Conservation (phyloP, 345 rosid genomes). For the Geranium brycei region DNA sequence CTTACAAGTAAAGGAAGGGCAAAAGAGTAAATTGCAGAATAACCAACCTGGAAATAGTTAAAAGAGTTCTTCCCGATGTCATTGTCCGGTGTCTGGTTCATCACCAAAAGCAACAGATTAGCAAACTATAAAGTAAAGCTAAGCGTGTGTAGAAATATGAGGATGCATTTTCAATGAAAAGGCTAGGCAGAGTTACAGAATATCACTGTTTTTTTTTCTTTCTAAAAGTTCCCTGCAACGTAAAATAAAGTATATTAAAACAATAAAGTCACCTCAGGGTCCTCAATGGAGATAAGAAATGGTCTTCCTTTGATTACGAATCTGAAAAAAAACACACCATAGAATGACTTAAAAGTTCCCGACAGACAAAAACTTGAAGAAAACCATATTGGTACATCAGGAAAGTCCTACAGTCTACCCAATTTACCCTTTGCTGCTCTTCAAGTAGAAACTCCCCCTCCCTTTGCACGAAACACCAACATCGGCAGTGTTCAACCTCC, state of each 20-base stretch:
- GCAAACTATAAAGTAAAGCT: not conserved
- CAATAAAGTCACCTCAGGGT: conserved; percentile 60
- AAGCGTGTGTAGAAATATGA: no score
- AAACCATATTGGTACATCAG: not conserved
- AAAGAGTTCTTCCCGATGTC: conserved; percentile 86
- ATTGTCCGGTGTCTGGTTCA: conserved; percentile 61
- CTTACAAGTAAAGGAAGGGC: not conserved
- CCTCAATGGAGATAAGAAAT: conserved; percentile 77
- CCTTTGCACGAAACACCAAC: conserved; percentile 86
- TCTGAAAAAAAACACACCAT: conserved; percentile 22
- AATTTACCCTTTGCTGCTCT: conserved; percentile 60
- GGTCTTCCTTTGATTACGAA: conserved; percentile 48
- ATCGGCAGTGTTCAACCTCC: conserved; percentile 56
- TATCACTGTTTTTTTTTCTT: no score
- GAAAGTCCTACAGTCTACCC: conserved; percentile 5
- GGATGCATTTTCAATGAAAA: no score
- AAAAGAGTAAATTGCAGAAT: not conserved
- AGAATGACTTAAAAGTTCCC: not conserved
- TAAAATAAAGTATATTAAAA: not conserved
- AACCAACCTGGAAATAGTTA: conserved; percentile 81
- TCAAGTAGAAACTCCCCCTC: conserved; percentile 52
- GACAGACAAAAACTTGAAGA: not conserved
- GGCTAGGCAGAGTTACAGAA: not conserved
- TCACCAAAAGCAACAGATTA: not conserved
- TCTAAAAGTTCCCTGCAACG: no score